Conservation (phyloP, 2,329 filamentous ascomycete species). For the Chrysosporium queenslandicum region DNA sequence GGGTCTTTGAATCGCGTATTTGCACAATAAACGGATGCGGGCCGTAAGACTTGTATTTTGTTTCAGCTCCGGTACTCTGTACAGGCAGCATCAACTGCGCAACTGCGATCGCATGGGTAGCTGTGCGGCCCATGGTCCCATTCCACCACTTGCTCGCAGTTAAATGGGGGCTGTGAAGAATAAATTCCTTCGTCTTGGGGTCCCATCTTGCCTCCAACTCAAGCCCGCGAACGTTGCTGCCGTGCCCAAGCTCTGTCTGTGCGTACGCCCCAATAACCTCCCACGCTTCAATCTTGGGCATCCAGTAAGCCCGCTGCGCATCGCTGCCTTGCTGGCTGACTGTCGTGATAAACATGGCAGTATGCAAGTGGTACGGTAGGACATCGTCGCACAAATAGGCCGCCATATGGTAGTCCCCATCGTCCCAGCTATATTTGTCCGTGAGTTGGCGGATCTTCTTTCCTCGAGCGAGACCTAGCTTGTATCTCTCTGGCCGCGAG, state of each 20-base stretch:
- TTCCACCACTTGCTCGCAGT: conserved; percentile 45
- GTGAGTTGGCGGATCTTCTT: conserved; percentile 42
- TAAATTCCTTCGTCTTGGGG: conserved; percentile 34
- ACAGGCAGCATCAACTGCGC: conserved; percentile 37
- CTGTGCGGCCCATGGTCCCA: conserved; percentile 39
- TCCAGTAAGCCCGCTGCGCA: conserved; percentile 37
- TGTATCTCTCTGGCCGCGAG: conserved; percentile 43
- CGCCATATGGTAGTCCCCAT: conserved; percentile 44
- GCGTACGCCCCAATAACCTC: conserved; percentile 41
- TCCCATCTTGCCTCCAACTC: conserved; percentile 39
- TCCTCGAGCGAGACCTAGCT: conserved; percentile 43
- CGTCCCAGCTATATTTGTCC: conserved; percentile 40
- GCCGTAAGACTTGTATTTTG: conserved; percentile 29
- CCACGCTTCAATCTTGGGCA: conserved; percentile 37
- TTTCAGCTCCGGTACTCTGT: conserved; percentile 18
- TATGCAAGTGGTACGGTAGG: conserved; percentile 44
- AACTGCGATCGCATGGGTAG: conserved; percentile 42
- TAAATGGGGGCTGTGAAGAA: conserved; percentile 39
- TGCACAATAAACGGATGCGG: conserved; percentile 42
- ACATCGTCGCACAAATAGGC: conserved; percentile 47
- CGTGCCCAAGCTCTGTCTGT: conserved; percentile 40
- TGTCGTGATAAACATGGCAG: conserved; percentile 40
- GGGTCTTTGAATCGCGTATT: conserved; percentile 27
- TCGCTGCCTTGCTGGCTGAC: conserved; percentile 39
- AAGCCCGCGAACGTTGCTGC: conserved; percentile 39